These are phyloP conservation scores for Rugonectria rugulosa DNA, from an alignment of 2,329 filamentous ascomycete genomes.

Conservation along the genomic window DNA sequence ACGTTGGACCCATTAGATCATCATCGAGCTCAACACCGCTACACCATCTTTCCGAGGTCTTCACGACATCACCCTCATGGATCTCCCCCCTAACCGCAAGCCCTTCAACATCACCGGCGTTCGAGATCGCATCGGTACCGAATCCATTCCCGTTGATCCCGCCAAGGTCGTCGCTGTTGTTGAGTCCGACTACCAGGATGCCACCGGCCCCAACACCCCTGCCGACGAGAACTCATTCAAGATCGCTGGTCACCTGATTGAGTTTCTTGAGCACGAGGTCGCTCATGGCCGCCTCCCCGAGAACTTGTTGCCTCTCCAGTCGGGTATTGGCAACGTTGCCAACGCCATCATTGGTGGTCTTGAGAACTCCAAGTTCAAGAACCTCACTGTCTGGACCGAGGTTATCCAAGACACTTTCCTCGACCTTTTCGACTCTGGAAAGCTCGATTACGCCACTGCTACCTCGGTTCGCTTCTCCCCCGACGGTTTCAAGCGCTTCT, in stretches of 20 bases:
- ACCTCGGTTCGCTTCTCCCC: slow-evolving; percentile 92
- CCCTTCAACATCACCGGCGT: slow-evolving; percentile 86
- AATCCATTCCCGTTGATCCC: slow-evolving; percentile 83
- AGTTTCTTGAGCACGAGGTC: slow-evolving; percentile 86
- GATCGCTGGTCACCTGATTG: slow-evolving; percentile 83
- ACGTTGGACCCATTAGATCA: slow-evolving; percentile 58
- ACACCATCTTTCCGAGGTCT: slow-evolving; percentile 86
- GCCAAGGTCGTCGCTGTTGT: slow-evolving; percentile 86
- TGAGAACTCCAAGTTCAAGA: slow-evolving; percentile 80
- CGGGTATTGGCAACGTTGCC: slow-evolving; percentile 91
- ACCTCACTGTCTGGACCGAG: slow-evolving; percentile 93
- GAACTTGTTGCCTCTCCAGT: slow-evolving; percentile 82
- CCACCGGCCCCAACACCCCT: slow-evolving; percentile 75
- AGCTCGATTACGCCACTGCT: slow-evolving; percentile 88
- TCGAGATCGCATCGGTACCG: slow-evolving; percentile 85
- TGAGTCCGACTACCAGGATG: slow-evolving; percentile 84
- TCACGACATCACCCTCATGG: slow-evolving; percentile 91
- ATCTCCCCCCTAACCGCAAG: slow-evolving; percentile 80
- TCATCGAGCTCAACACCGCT: slow-evolving; percentile 91
- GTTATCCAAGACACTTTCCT: slow-evolving; percentile 93
- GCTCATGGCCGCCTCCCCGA: slow-evolving; percentile 76
- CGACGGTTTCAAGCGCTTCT: slow-evolving; percentile 90
- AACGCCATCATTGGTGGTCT: slow-evolving; percentile 90
- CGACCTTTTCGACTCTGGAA: slow-evolving; percentile 88
- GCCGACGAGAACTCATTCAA: slow-evolving; percentile 75